These are phyloP conservation scores for Pythium pectinolyticum DNA, from an alignment of 352 stramenopile species.

Conservation along the genomic window DNA sequence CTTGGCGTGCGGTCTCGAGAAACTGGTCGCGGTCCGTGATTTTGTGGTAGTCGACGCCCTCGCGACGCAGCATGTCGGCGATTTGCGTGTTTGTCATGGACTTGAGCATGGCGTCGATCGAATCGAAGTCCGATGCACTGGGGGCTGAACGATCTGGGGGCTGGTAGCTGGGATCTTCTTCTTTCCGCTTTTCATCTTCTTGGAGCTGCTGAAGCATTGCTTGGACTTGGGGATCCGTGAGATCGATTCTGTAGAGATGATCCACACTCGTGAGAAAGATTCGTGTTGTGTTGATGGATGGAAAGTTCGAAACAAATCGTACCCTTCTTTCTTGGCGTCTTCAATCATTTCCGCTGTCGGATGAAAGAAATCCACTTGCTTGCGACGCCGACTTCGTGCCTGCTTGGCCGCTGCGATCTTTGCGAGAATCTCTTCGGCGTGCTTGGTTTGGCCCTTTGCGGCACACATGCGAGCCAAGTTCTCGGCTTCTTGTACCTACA, in stretches of 20 bases:
- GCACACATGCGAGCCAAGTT: constrained; percentile 66
- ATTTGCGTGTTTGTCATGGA: constrained; percentile 78
- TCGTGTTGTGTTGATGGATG: too few relatives aligned
- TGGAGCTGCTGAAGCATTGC: constrained; percentile 82
- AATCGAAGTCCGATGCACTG: constrained; percentile 30
- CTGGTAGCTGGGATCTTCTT: constrained; percentile 22
- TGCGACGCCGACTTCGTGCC: constrained; percentile 43
- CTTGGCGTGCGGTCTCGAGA: constrained; percentile 68
- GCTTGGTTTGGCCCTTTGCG: constrained; percentile 55
- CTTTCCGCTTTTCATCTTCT: constrained; percentile 56
- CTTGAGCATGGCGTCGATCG: constrained; percentile 69
- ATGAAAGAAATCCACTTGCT: constrained; percentile 77
- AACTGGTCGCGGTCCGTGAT: constrained; percentile 75
- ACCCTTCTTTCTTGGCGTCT: constrained; percentile 79
- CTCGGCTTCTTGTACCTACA: constrained; percentile 65
- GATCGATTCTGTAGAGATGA: constrained; percentile 72
- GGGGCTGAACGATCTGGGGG: constrained; percentile 20
- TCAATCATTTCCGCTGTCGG: constrained; percentile 75
- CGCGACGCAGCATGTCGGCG: constrained; percentile 49
- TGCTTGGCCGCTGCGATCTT: constrained; percentile 60
- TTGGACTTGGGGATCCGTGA: constrained; percentile 71
- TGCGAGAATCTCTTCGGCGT: constrained; percentile 61
- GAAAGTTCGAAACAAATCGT: too few relatives aligned
- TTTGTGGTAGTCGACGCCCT: constrained; percentile 78
- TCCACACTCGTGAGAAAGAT: too few relatives aligned